A percentile compares a stretch with the other conserved stretches of the same genome.
Evolutionary conservation across 495 filamentous ascomycete genomes (phyloP).

Genomic region (Penicillium angulare): DNA sequence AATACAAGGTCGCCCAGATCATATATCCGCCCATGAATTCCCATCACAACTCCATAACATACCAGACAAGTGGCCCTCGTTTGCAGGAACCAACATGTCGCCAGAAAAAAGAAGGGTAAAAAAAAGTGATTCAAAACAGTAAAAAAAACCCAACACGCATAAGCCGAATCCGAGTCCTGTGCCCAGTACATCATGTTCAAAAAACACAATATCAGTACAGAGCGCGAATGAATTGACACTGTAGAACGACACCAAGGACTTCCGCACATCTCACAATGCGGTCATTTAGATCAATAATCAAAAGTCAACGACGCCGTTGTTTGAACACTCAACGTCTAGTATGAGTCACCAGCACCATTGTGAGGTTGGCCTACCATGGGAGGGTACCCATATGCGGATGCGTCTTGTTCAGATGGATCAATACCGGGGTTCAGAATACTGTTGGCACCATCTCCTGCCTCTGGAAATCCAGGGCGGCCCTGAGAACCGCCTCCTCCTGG

Average conservation of each 20-base stretch:
- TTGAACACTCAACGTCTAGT: slow-evolving; percentile 24
- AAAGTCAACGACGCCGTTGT: neutral
- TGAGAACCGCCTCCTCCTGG: slow-evolving; percentile 49
- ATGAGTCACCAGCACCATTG: slow-evolving; percentile 63
- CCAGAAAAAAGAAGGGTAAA: neutral
- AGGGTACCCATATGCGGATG: slow-evolving; percentile 60
- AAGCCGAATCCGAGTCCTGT: neutral
- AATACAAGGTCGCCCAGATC: slow-evolving; percentile 9
- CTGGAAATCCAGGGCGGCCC: slow-evolving; percentile 53
- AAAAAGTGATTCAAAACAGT: neutral
- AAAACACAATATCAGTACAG: slow-evolving; percentile 1
- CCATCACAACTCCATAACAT: slow-evolving; percentile 7
- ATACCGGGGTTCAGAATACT: slow-evolving; percentile 59
- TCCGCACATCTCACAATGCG: slow-evolving; percentile 14
- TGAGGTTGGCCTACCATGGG: slow-evolving; percentile 61
- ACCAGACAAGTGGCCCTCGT: neutral
- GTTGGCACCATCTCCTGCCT: slow-evolving; percentile 55
- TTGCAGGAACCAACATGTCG: neutral
- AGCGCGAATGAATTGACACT: neutral
- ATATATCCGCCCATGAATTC: slow-evolving; percentile 4
- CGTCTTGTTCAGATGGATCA: slow-evolving; percentile 59
- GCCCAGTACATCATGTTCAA: neutral
- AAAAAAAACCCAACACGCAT: neutral
- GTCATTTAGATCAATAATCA: slow-evolving; percentile 3
- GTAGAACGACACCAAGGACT: slow-evolving; percentile 10